A percentile compares a stretch with the other conserved stretches of the same genome.
Conservation (phyloP, 2,329 filamentous ascomycete genomes). For the Penicillium sp. region DNA sequence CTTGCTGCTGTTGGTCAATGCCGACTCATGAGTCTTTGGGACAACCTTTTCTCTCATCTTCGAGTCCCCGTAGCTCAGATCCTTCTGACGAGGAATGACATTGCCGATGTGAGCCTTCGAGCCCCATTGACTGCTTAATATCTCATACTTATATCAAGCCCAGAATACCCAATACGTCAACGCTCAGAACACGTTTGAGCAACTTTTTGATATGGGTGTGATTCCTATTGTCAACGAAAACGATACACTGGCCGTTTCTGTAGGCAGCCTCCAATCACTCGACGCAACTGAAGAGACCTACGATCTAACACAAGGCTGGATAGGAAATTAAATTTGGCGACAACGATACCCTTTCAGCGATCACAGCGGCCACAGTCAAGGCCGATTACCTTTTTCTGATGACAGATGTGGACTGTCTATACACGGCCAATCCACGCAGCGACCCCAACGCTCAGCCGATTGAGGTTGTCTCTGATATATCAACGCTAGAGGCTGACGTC, state of each 20-base stretch:
- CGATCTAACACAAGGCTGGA: neutral
- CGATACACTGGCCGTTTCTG: constrained; percentile 88
- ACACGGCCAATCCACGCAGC: constrained; percentile 89
- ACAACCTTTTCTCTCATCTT: constrained; percentile 84
- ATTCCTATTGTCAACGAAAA: constrained; percentile 99
- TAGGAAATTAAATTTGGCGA: constrained; percentile 98
- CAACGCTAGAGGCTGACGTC: constrained; percentile 79
- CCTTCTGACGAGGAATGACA: constrained; percentile 90
- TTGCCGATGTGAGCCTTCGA: constrained; percentile 70
- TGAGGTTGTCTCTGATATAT: constrained; percentile 88
- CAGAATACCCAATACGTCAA: constrained; percentile 91
- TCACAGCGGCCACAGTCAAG: constrained; percentile 95
- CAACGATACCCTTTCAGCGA: constrained; percentile 95
- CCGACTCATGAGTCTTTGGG: constrained; percentile 92
- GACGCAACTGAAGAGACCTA: neutral
- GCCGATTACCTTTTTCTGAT: constrained; percentile 96
- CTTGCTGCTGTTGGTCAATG: constrained; percentile 96
- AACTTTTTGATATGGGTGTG: constrained; percentile 89
- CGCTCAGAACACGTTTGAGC: constrained; percentile 90
- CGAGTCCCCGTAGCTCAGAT: constrained; percentile 93
- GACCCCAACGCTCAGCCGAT: constrained; percentile 86
- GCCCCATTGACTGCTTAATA: neutral
- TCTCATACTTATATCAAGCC: constrained; percentile 14
- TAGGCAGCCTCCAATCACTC: constrained; percentile 28
- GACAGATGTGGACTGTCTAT: constrained; percentile 97